Conservation (phyloP, 2,329 filamentous ascomycete genomes). For the Aspergillus luchuensis region DNA sequence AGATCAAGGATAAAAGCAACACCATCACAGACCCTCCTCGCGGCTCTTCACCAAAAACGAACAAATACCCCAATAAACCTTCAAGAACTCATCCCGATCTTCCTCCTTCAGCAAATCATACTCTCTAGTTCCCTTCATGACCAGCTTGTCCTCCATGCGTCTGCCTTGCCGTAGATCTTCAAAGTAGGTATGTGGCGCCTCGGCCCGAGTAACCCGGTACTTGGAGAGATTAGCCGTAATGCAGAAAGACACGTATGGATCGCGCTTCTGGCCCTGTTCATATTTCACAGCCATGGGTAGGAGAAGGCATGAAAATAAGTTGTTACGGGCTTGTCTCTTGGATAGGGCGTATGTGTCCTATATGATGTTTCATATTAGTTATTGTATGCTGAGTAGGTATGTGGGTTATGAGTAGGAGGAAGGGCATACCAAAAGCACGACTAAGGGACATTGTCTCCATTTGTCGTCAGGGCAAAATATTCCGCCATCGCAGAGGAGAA, state of each 20-base stretch:
- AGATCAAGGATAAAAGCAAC: neutral
- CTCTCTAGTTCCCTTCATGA: fast-evolving
- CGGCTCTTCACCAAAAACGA: neutral
- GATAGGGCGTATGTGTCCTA: neutral
- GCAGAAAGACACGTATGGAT: neutral
- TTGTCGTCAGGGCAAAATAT: neutral
- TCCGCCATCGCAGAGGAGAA: neutral
- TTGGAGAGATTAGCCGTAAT: neutral
- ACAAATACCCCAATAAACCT: neutral
- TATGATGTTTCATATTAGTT: neutral
- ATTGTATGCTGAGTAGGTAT: neutral
- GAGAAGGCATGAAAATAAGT: neutral
- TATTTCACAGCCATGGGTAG: neutral
- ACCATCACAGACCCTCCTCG: neutral
- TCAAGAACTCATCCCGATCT: neutral
- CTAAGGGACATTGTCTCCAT: neutral
- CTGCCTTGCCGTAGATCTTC: neutral
- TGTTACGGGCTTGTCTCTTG: neutral
- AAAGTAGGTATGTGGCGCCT: neutral
- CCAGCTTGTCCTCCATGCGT: neutral
- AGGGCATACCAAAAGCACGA: neutral
- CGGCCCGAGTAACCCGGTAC: neutral
- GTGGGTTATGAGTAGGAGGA: neutral
- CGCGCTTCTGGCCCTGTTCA: neutral
- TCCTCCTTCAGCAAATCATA: neutral